Percentiles rank a stretch among this genome's conserved stretches.
These are phyloP conservation scores for Tarenaya hassleriana DNA, from an alignment of 345 rosid species.

Conservation along the genomic window DNA sequence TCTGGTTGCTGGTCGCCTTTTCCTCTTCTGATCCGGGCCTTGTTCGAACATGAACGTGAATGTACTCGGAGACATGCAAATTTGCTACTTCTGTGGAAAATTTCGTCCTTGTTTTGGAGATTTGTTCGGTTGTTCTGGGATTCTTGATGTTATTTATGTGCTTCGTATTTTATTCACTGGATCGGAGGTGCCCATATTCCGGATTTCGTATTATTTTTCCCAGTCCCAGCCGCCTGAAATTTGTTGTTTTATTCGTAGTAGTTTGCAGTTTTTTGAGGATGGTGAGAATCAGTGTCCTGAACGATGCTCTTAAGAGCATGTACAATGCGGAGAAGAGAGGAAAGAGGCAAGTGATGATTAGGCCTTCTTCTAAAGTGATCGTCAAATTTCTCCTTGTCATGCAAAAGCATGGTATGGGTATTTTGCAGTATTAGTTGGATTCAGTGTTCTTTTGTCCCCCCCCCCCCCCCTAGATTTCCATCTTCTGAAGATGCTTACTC, in stretches of 20 bases:
- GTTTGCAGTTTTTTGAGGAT: conserved; percentile 8
- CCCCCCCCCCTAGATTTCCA: neutral
- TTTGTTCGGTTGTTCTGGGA: too few species aligned
- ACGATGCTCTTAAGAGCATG: conserved; percentile 34
- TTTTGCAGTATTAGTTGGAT: neutral
- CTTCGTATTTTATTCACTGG: too few species aligned
- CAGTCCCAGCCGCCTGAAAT: neutral
- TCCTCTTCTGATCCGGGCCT: too few species aligned
- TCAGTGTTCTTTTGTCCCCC: neutral
- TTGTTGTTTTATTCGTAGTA: neutral
- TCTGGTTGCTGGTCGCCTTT: too few species aligned
- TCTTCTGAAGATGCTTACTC: neutral
- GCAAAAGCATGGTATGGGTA: conserved; percentile 34
- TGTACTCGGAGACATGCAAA: too few species aligned
- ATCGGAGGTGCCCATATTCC: too few species aligned
- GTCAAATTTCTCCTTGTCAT: conserved; percentile 34
- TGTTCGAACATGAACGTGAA: too few species aligned
- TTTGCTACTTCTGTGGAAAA: too few species aligned
- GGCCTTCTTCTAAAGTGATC: conserved; percentile 36
- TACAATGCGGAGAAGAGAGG: conserved; percentile 34
- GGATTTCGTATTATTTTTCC: neutral
- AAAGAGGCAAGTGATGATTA: conserved; percentile 33
- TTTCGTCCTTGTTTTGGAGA: too few species aligned
- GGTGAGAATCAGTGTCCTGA: conserved; percentile 34
- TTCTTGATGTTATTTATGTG: too few species aligned